Base-by-base conservation (phyloP, 495 filamentous ascomycete genomes). In the Penicillium arizonense region DNA sequence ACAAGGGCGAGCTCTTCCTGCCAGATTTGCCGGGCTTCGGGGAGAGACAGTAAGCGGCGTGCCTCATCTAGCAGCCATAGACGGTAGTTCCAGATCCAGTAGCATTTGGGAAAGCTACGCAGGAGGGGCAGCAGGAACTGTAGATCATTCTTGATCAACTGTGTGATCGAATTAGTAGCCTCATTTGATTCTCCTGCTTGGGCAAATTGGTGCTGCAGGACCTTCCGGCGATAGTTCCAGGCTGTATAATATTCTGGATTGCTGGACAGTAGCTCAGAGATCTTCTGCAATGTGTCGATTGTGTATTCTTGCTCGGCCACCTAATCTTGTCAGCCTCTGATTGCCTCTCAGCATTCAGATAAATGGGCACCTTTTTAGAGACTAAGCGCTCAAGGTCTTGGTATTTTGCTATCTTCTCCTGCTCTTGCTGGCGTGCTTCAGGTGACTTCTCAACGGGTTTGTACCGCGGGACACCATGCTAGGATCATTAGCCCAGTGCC, bases 41-140 rank as follows among this genome's bases (percentile, higher is more conserved):
- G 11, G 4, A 64, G 41, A 10, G 82, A 78, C 7, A 96, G 76
- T 32, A 84, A 76, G 10, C 72, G 65, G 37, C 85, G 86, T 39
- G 84, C 83, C 65, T 89, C 82, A 41, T 86, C 73, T 14, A 99
- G 75, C 1, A 91, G 73, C 94, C 95, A 97, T 11, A 85, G 70
- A n/a, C 94, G 86, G 71, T 97, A 89, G 67, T 95, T 96, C 94
- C 94, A 99, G 38, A 99, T 90, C 91, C 94, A 97, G 76, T 99
- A 99, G 76, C 94, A 97, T 73, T 99, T 99, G 21, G 94, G 95
- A 59, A 82, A 90, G 55, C 90, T 82, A 32, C 83, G 77, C 34
- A 97, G 83, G 11, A 99, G 78, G 3, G 90, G 90, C 34, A 97
- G 78, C 34, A 91, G 82, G 65, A 96, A 94, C 21, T 71, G 66